Evolutionary conservation across 2,329 filamentous ascomycete genomes (phyloP), one percentile per base, ranked within the genome.

Genomic region (Alternaria viburni): DNA sequence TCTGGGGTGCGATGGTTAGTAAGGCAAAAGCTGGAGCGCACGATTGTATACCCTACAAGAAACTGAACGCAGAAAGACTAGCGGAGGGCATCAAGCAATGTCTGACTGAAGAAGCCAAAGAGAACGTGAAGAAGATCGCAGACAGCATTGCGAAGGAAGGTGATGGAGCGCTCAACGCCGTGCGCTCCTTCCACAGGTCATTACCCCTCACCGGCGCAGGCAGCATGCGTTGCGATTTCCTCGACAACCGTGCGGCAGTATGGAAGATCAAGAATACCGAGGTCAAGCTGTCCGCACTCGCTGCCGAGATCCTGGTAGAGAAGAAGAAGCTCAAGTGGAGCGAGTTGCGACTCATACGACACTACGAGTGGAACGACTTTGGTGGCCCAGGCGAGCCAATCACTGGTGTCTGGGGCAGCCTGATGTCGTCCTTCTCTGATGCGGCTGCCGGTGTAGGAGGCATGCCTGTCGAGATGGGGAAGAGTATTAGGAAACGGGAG

Each of bases 351-450:
- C 82, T 93, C 0, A 72, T 91, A 9, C 83, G 91, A 9, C 89
- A 91, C 70, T 87, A 86, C 54, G 90, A 92, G 69, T 93, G 90
- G 89, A 91, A 92, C 68, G 90, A 93, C 70, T 93, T 92, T 70
- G 89, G 91, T 68, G 91, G 91, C 0, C 90, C 90, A 0, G 90
- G 90, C 0, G 91, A 93, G 73, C 91, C 91, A 0, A 81, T 93
- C 12, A 91, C 90, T 0, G 91, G 90, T 4, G 81, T 87, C 5
- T 87, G 87, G 32, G 87, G 87, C 11, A 89, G 89, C 0, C 69
- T 92, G 5, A 83, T 87, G n/a, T 83, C 84, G 4, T 87, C 87
- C 0, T 74, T 90, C 4, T 85, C 86, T 2, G 85, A 87, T 36
- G 83, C 89, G 1, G 86, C 89, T 25, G 82, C 84, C n/a, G 90